Conservation (phyloP, 2,329 filamentous ascomycete species). For the Graphilbum ipis-grandicollis region DNA sequence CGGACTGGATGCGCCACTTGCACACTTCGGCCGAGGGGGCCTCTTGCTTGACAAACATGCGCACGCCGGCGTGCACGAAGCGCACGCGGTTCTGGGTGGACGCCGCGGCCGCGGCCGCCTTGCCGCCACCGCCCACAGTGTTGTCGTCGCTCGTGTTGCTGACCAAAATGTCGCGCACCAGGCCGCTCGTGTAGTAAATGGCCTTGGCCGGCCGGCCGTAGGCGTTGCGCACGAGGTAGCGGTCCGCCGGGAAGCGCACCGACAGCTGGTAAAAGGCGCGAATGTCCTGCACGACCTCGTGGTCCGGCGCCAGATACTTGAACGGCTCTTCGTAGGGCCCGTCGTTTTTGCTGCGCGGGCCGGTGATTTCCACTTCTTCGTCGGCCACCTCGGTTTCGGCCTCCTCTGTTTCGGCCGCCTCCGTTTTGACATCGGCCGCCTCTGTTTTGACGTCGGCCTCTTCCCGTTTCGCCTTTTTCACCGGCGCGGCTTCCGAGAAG, state of each 20-base stretch:
- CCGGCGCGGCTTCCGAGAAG: too few species aligned
- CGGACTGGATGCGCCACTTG: conserved; percentile 87
- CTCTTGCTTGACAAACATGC: conserved; percentile 98
- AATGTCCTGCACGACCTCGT: conserved; percentile 62
- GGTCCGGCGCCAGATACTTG: conserved; percentile 65
- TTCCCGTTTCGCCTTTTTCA: too few species aligned
- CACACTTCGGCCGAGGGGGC: conserved; percentile 74
- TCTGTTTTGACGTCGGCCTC: conserved; percentile 4
- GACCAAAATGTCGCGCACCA: conserved; percentile 70
- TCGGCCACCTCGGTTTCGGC: conserved; percentile 1
- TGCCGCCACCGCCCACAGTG: conserved; percentile 1
- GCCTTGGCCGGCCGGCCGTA: conserved; percentile 77
- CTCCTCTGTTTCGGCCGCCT: conserved; percentile 3
- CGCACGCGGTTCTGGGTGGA: conserved; percentile 38
- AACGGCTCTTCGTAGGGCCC: conserved; percentile 73
- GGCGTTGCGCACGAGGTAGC: conserved; percentile 93
- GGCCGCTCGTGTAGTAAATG: conserved; percentile 83
- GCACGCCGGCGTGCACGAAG: conserved; percentile 91
- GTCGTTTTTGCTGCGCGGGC: conserved; percentile 22
- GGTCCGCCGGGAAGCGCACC: conserved; percentile 66
- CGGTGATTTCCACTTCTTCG: conserved; percentile 5
- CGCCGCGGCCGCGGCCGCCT: conserved; percentile 1
- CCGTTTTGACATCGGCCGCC: conserved; percentile 4
- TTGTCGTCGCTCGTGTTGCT: conserved; percentile 70
- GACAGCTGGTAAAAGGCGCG: conserved; percentile 75